These are phyloP conservation scores for Ramularia collo-cygni DNA, from an alignment of 2,329 filamentous ascomycete species.

Conservation along the genomic window DNA sequence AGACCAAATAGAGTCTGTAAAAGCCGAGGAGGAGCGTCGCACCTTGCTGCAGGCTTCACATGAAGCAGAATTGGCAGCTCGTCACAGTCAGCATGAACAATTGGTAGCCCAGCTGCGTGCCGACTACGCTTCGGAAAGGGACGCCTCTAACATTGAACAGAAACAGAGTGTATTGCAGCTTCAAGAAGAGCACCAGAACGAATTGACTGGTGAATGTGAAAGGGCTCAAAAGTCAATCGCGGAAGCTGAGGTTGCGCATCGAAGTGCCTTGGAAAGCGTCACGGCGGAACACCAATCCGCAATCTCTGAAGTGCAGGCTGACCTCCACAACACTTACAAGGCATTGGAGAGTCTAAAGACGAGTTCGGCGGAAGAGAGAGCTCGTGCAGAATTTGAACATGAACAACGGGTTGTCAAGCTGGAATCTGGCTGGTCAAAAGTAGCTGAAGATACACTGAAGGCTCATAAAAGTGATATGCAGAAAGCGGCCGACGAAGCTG, in stretches of 20 bases:
- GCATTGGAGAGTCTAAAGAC: background rate
- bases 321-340: background rate
- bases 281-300: conserved; percentile 6
- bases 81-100: background rate
- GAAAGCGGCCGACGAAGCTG: background rate
- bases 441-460: background rate
- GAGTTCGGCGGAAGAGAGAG: background rate
- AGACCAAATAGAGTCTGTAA: background rate
- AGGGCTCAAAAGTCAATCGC: background rate
- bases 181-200: background rate
- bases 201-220: no score
- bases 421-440: no score
- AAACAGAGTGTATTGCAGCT: conserved; percentile 1
- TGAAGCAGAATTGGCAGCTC: background rate
- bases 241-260: conserved; percentile 4
- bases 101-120: conserved; percentile 1
- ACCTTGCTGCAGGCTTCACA: background rate
- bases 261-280: conserved; percentile 2
- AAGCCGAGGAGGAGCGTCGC: background rate
- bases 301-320: background rate
- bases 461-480: background rate
- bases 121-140: background rate
- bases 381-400: no score
- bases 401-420: no score
- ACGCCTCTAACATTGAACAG: conserved; percentile 1